Base-by-base conservation (phyloP, 495 filamentous ascomycete species). In the Aspergillus haitiensis region DNA sequence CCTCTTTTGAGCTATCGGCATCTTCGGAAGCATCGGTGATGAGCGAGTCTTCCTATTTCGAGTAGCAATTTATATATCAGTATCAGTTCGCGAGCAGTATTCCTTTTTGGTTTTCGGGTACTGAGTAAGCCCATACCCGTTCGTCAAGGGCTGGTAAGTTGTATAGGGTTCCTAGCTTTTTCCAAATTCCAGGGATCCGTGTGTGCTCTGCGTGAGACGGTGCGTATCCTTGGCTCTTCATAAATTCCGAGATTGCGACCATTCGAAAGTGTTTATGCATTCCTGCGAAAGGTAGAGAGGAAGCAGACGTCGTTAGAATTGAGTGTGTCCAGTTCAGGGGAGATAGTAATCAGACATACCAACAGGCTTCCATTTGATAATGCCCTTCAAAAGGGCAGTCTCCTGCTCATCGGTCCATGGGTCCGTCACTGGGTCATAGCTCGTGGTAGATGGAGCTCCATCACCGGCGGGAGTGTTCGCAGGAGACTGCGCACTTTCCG, bases 261-360 rank as follows among this genome's bases (percentile, higher is more conserved):
- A 98, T 93, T 21, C 91, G 90, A 71, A 98, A 98, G 75, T 98
- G 93, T 73, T 95, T 98, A 77, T 98, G 93, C 79, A 98, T 87
- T 51, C 93, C 93, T 97, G 16, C 6, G 5, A 42, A 11, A 27
- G 50, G 13, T 34, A 18, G 51, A 36, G n/a, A 16, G 2, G 8
- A n/a, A 7, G 35, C 10, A 6, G 42, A 64, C 54, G 66, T 52
- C 54, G 15, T 40, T 52, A 47, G 9, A 44, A 10, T 44, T 33
- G 18, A 44, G 35, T 4, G 27, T 27, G 33, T 42, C 5, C 5
- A 35, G 9, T 21, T 36, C 13, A 31, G 34, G 13, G 39, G 31
- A 39, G 27, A 15, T 11, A 18, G 44, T 10, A 31, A 27, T 32
- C 7, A 47, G 60, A 78, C 80, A 70, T 68, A 93, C 93, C 94